Evolutionary conservation across 176 grass and related monocot species (phyloP), one percentile per base, ranked within the genome.

Genomic region (Oryza punctata): DNA sequence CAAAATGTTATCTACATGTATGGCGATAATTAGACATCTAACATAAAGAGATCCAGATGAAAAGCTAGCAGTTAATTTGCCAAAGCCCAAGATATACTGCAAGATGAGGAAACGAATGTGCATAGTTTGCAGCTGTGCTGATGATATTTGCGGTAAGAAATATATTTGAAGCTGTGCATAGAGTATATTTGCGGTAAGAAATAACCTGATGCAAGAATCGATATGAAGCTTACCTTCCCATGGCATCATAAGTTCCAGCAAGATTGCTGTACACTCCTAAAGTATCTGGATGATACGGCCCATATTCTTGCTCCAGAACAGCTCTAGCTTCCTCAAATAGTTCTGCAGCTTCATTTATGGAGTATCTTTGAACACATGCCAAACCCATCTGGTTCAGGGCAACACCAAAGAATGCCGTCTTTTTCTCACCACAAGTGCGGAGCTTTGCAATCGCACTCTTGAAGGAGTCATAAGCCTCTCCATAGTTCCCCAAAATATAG

Each of bases 221-320:
- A 25, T 88, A 88, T 27, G 32, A 67, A 61, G 33, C 72, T 88
- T 92, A 98, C 96, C 96, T 95, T 87, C 96, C 96, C 96, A 98
- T 91, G 59, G 93, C 96, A 90, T 98, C 96, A 85, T 98, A 98
- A 29, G 93, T 88, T 78, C 96, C 96, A 18, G 96, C 96, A 79
- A 98, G 93, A 88, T 98, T 98, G 65, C 91, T 98, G 78, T 91
- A 98, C 57, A 94, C 96, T 61, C 96, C 96, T 69, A 98, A 84
- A 46, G 96, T 98, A 88, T 98, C 93, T 6, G 82, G 85, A 84
- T 98, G 96, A 82, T 91, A 90, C 9, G 96, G 96, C 57, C 96
- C 96, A 5, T 89, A 94, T 78, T 98, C 96, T 87, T 95, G 91
- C 73, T 98, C 93, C 59, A 98, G 85, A 88, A 98, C 85, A 11